These are phyloP conservation scores for Beta lomatogona DNA, from an alignment of 179 eudicot genomes.

Conservation along the genomic window DNA sequence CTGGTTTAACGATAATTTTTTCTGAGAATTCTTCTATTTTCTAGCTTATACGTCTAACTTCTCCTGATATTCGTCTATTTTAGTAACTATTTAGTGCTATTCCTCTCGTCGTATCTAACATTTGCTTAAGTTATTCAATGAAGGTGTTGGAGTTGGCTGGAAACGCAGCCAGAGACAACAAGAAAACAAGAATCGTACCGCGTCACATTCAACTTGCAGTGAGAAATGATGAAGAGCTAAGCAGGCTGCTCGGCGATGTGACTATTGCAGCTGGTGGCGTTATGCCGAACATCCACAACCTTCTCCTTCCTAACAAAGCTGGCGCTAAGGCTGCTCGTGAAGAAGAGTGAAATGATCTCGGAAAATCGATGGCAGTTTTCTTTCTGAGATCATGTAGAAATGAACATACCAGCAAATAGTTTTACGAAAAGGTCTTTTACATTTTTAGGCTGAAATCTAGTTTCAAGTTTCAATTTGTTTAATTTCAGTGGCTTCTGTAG, in stretches of 20 bases:
- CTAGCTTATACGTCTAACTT: too few relatives aligned
- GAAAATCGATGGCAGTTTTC: too few relatives aligned
- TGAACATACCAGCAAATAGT: conserved; percentile 5
- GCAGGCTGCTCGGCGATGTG: conserved; percentile 42
- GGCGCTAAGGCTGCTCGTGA: conserved; percentile 18
- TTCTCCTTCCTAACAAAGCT: conserved; percentile 36
- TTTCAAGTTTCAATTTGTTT: not conserved
- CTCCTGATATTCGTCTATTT: too few relatives aligned
- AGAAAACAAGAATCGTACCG: conserved; percentile 48
- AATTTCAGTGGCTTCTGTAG: not conserved
- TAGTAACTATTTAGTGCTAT: too few relatives aligned
- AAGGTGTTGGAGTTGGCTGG: conserved; percentile 47
- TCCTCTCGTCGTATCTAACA: not conserved
- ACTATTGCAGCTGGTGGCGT: conserved; percentile 45
- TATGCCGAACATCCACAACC: conserved; percentile 51
- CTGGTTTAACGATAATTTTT: too few relatives aligned
- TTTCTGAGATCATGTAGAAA: not conserved
- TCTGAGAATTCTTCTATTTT: too few relatives aligned
- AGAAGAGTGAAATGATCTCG: conserved; percentile 15
- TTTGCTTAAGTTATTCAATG: not conserved
- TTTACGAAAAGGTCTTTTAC: not conserved
- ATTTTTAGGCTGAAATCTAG: not conserved
- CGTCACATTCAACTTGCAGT: conserved; percentile 49
- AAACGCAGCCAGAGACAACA: conserved; percentile 49
- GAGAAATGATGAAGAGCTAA: conserved; percentile 44